Base-by-base conservation (phyloP, 345 rosid genomes). In the Clarkia xantiana region DNA sequence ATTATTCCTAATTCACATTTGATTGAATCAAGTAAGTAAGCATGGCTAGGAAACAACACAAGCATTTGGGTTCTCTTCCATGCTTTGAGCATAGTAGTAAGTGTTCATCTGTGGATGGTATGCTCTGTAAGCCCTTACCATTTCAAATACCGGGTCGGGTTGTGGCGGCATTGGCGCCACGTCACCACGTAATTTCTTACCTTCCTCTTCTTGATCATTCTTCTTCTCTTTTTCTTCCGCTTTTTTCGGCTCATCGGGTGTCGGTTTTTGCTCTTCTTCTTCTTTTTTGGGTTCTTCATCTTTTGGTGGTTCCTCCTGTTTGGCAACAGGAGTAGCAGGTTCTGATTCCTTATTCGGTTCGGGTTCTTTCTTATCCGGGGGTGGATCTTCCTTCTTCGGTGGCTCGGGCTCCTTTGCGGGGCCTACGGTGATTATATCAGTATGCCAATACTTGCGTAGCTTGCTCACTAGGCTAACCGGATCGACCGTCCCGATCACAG, bases 361-460 rank as follows among this genome's bases (percentile, higher is more conserved):
- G n/a, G n/a, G n/a, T n/a, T n/a, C n/a, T n/a, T n/a, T n/a, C n/a
- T n/a, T n/a, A n/a, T n/a, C n/a, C n/a, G n/a, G n/a, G n/a, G n/a
- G n/a, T n/a, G n/a, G 25, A 22, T 22, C 36, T 58, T 73, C 82
- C 62, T 68, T 76, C 44, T 72, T 72, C 73, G 79, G n/a, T n/a
- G n/a, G 81, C 65, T 77, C 81, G 5, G 87, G 86, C 67, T 79
- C 90, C 29, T 78, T 78, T 4, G 86, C 94, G 12, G 94, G 96
- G 18, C 96, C 96, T 0, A 86, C 87, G 2, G 74, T 57, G 43
- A 80, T 48, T 6, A 86, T 78, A 11, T 77, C 73, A 3, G 94
- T 69, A 2, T 69, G 77, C 90, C 90, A 86, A 40, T 78, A 67
- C 63, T 83, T 86, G 61, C 96, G 75, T 54, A 86, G 60, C 63